Evolutionary conservation across 1,284 basidiomycete species (phyloP).

Genomic region (Pyrrhoderma noxium): DNA sequence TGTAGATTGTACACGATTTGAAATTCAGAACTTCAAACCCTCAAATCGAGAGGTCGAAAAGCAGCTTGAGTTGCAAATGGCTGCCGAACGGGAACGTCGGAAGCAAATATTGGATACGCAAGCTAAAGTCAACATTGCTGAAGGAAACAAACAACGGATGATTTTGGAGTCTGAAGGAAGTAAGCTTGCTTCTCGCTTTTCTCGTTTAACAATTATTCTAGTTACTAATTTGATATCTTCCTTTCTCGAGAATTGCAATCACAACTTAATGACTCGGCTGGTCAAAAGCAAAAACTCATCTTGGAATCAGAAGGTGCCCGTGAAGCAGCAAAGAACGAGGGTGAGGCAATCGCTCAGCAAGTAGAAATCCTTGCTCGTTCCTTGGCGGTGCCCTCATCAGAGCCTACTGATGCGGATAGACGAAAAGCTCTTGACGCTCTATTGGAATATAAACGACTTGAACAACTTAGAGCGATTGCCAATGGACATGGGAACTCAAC

Average conservation of each 20-base stretch:
- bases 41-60: slow-evolving; percentile 44
- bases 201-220: slow-evolving; percentile 28
- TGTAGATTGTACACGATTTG: slow-evolving; percentile 46
- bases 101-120: slow-evolving; percentile 51
- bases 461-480: slow-evolving; percentile 46
- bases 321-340: slow-evolving; percentile 42
- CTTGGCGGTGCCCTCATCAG: slow-evolving; percentile 26
- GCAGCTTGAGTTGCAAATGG: slow-evolving; percentile 51
- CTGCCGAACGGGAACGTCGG: slow-evolving; percentile 44
- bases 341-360: slow-evolving; percentile 39
- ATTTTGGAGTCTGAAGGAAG: slow-evolving; percentile 43
- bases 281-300: slow-evolving; percentile 35
- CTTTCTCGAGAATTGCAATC: slow-evolving; percentile 27
- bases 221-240: slow-evolving; percentile 27
- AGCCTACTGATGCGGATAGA: slow-evolving; percentile 27
- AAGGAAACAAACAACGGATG: slow-evolving; percentile 45
- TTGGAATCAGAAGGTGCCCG: slow-evolving; percentile 26
- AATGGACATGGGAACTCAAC: slow-evolving; percentile 40
- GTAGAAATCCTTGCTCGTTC: slow-evolving; percentile 36
- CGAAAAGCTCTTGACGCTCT: slow-evolving; percentile 34
- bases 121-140: slow-evolving; percentile 47
- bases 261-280: slow-evolving; percentile 23
- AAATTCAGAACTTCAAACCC: slow-evolving; percentile 46
- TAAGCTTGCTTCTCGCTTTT: slow-evolving; percentile 21
- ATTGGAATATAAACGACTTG: slow-evolving; percentile 39